phyloP scores from a whole-genome alignment of 371 early-diverging fungal species.

The Apophysomyces elegans region DNA sequence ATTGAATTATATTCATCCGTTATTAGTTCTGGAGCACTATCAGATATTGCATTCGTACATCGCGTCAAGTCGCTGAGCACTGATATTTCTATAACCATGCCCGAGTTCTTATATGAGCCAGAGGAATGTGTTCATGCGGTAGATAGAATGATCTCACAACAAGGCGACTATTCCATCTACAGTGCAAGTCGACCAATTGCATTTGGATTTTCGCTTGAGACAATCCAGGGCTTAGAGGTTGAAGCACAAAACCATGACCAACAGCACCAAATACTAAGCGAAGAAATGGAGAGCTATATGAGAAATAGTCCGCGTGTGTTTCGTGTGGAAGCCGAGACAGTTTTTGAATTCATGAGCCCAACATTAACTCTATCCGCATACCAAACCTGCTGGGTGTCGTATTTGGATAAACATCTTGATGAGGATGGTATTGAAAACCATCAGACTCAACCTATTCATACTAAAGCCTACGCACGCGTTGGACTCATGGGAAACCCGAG shows the following conservation, averaged over 20 bases:
- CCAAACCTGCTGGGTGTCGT: conserved; percentile 18
- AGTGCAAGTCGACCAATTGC: neutral
- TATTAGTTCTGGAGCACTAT: conserved; percentile 37
- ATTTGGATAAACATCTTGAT: conserved; percentile 16
- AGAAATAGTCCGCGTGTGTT: neutral
- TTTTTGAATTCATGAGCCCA: neutral
- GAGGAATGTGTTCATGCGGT: neutral
- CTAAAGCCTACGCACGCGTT: conserved; percentile 63
- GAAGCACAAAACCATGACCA: neutral
- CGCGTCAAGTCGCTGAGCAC: conserved; percentile 35
- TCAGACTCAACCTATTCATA: conserved; percentile 35
- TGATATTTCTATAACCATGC: conserved; percentile 28
- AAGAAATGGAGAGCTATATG: neutral
- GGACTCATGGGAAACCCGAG: conserved; percentile 78
- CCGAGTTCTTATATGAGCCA: conserved; percentile 35
- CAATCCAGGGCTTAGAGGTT: neutral
- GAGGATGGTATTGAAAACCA: conserved; percentile 1
- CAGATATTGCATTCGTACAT: conserved; percentile 44
- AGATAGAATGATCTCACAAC: neutral
- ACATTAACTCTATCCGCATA: conserved; percentile 12
- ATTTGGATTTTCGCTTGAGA: neutral
- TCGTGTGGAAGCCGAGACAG: neutral
- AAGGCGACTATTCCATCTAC: neutral
- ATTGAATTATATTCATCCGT: neutral
- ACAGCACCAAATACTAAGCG: neutral